Conservation (phyloP, 331 rosid genomes). For the Arachis monticola region DNA sequence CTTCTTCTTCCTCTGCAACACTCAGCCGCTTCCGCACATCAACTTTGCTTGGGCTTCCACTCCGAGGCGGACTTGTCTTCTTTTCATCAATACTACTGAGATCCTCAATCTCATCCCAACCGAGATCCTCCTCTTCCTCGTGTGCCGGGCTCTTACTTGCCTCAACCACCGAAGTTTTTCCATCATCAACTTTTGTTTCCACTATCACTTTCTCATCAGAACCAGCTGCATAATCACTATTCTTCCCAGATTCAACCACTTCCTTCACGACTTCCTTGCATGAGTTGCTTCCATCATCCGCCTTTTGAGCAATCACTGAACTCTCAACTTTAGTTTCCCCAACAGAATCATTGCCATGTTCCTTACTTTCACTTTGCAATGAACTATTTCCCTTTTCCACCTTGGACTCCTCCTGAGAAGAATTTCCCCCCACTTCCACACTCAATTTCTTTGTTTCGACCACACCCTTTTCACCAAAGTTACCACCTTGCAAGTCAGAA, state of each 20-base stretch:
- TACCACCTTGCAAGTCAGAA: not conserved
- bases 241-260: conserved; percentile 36
- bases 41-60: conserved; percentile 50
- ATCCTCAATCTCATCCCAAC: conserved; percentile 97
- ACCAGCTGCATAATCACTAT: conserved; percentile 40
- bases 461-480: conserved; percentile 15
- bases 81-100: conserved; percentile 67
- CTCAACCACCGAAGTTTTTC: conserved; percentile 47
- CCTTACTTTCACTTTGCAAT: conserved; percentile 21
- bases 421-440: conserved; percentile 36
- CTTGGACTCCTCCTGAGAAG: conserved; percentile 33
- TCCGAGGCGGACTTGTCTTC: conserved; percentile 37
- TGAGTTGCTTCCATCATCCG: conserved; percentile 33
- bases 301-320: conserved; percentile 38
- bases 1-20: conserved; percentile 77
- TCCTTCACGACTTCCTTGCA: conserved; percentile 11
- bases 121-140: conserved; percentile 59
- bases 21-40: conserved; percentile 68
- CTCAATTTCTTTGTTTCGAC: conserved; percentile 34
- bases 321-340: conserved; percentile 42
- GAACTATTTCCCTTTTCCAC: conserved; percentile 17
- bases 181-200: conserved; percentile 48
- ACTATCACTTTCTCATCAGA: conserved; percentile 39
- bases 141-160: conserved; percentile 46
- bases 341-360: conserved; percentile 37